These are phyloP conservation scores for Acorus gramineus DNA, from an alignment of 106 monocot genomes.

Conservation along the genomic window DNA sequence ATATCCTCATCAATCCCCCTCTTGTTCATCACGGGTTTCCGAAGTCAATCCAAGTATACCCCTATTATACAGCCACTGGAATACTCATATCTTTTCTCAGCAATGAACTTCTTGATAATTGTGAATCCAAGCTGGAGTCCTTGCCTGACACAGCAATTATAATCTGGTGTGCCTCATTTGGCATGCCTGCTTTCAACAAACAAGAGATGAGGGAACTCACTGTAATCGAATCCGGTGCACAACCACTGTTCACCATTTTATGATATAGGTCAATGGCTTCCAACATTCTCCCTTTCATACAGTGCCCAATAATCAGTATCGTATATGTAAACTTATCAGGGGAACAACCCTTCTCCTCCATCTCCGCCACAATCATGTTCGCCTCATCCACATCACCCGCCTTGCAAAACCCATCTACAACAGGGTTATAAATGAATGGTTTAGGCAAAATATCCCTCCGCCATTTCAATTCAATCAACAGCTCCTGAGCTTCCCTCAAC, in stretches of 20 bases:
- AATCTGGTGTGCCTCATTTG: conserved; percentile 41
- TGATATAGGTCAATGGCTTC: conserved; percentile 60
- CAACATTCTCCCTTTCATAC: conserved; percentile 64
- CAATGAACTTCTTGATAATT: conserved; percentile 1
- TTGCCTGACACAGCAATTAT: conserved; percentile 16
- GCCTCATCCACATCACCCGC: conserved; percentile 63
- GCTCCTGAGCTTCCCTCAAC: conserved; percentile 31
- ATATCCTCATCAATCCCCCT: no score
- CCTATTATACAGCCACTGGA: conserved; percentile 19
- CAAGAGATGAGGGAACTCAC: conserved; percentile 40
- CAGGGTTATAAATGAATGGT: conserved; percentile 69
- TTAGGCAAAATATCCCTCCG: conserved; percentile 35
- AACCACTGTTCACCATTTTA: conserved; percentile 47
- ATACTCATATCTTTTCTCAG: conserved; percentile 9
- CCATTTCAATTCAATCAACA: conserved; percentile 39
- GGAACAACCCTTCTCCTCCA: conserved; percentile 41
- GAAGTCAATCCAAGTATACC: no score
- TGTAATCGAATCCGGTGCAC: conserved; percentile 37
- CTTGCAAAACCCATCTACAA: conserved; percentile 73
- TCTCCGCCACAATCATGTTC: conserved; percentile 30
- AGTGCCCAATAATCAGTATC: conserved; percentile 76
- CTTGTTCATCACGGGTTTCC: no score
- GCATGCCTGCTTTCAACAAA: conserved; percentile 78
- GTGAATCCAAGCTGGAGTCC: conserved; percentile 2
- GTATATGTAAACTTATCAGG: conserved; percentile 79